These are phyloP conservation scores for Alternaria hordeiaustralica DNA, from an alignment of 2,329 filamentous ascomycete species.

Conservation along the genomic window DNA sequence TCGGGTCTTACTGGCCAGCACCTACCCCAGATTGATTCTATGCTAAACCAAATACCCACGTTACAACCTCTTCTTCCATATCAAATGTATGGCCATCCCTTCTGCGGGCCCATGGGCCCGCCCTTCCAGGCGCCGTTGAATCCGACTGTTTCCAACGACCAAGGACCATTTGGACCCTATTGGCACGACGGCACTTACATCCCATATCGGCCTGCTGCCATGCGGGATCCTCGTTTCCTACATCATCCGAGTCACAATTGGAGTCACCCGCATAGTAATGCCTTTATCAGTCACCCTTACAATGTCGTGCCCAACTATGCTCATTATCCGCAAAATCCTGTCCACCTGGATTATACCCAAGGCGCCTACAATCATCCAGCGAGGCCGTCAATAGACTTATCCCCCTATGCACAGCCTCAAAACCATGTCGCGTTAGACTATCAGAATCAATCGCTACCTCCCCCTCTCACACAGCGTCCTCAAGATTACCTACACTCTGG, in stretches of 20 bases:
- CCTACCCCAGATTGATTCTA: constrained; percentile 64
- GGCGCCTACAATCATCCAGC: constrained; percentile 30
- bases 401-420: constrained; percentile 33
- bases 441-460: constrained; percentile 28
- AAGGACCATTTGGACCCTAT: constrained; percentile 50
- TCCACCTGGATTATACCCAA: constrained; percentile 34
- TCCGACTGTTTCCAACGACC: constrained; percentile 51
- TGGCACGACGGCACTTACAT: constrained; percentile 52
- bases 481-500: constrained; percentile 39
- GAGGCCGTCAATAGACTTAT: constrained; percentile 32
- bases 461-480: constrained; percentile 29
- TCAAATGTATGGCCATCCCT: constrained; percentile 49
- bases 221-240: constrained; percentile 49
- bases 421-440: constrained; percentile 36
- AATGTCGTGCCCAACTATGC: constrained; percentile 32
- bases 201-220: constrained; percentile 49
- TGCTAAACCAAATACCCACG: constrained; percentile 65
- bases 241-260: constrained; percentile 42
- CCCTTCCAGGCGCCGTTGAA: constrained; percentile 45
- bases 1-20: constrained; percentile 49
- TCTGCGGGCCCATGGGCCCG: constrained; percentile 40
- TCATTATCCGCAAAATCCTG: constrained; percentile 34
- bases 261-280: constrained; percentile 39
- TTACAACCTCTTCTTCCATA: constrained; percentile 63
- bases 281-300: constrained; percentile 36